Conservation (phyloP, 2,329 filamentous ascomycete genomes). For the Orbilia ellipsospora region DNA sequence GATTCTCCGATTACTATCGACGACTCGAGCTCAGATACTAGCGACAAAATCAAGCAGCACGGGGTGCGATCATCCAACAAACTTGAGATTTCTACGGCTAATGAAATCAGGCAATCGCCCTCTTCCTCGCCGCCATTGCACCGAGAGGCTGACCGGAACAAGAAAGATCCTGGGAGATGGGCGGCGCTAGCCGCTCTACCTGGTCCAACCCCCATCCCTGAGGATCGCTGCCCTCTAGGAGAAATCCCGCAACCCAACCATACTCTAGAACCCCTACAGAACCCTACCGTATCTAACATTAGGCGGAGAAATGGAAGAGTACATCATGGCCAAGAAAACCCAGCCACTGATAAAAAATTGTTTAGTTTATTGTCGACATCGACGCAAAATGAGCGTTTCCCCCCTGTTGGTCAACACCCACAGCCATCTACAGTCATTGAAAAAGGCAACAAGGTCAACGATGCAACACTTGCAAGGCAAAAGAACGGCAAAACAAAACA, state of each 20-base stretch:
- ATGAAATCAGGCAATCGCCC: neutral
- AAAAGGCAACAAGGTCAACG: neutral
- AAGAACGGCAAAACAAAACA: neutral
- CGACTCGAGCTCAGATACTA: no score
- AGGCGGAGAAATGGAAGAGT: no score
- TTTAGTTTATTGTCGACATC: conserved; percentile 8
- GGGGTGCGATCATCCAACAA: no score
- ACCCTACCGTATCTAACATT: no score
- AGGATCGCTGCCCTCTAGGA: conserved; percentile 17
- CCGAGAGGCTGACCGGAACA: neutral
- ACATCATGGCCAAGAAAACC: neutral
- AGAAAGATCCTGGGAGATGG: neutral
- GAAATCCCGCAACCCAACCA: conserved; percentile 36
- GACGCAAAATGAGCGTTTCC: conserved; percentile 25
- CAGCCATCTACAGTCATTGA: neutral
- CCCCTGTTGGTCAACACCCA: neutral
- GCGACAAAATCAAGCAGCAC: no score
- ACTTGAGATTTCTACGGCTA: no score
- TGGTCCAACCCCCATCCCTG: neutral
- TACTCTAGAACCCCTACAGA: no score
- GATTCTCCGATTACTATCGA: no score
- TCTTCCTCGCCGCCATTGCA: neutral
- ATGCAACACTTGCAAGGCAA: neutral
- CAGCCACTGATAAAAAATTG: neutral
- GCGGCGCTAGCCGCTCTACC: neutral